Percentiles rank a stretch among this genome's conserved stretches.
Evolutionary conservation across 495 filamentous ascomycete species (phyloP).

Genomic region (Penicillium alfredii): DNA sequence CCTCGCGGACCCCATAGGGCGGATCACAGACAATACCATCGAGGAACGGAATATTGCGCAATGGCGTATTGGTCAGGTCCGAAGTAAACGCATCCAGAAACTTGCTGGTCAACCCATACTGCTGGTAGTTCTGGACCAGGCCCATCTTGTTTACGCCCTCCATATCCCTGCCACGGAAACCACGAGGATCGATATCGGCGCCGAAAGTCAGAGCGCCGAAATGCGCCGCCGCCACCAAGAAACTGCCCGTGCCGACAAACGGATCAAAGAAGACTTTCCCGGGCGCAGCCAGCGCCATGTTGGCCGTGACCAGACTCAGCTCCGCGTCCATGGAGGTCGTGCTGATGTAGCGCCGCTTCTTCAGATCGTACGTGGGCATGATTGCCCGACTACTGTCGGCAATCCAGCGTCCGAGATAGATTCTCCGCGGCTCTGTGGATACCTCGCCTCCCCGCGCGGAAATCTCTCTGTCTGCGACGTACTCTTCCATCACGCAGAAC

Average conservation of each 20-base stretch:
- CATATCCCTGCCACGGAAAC: conserved; percentile 64
- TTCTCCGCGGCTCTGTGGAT: conserved; percentile 44
- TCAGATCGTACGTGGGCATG: conserved; percentile 76
- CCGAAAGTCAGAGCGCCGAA: conserved; percentile 78
- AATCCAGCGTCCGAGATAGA: conserved; percentile 69
- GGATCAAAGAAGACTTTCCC: conserved; percentile 88
- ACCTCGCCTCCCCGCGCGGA: conserved; percentile 14
- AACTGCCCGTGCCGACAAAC: conserved; percentile 90
- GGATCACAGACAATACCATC: conserved; percentile 97
- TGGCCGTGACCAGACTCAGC: conserved; percentile 83
- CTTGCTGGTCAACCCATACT: conserved; percentile 62
- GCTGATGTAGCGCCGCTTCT: conserved; percentile 87
- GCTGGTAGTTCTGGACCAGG: conserved; percentile 70
- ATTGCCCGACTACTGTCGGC: conserved; percentile 55
- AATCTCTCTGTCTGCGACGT: conserved; percentile 42
- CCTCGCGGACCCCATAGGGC: conserved; percentile 95
- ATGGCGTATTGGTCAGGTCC: conserved; percentile 83
- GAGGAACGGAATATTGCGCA: conserved; percentile 54
- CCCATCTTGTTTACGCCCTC: conserved; percentile 42
- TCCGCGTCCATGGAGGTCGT: conserved; percentile 98
- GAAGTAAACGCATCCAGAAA: conserved; percentile 75
- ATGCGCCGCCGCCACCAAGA: conserved; percentile 78
- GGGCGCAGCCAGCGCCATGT: conserved; percentile 74
- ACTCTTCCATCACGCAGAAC: conserved; percentile 78
- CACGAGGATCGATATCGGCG: conserved; percentile 88